Percentiles rank a stretch among this genome's conserved stretches.
These are phyloP conservation scores for Heliamphora exappendiculata DNA, from an alignment of 148 eudicot species.

Conservation along the genomic window DNA sequence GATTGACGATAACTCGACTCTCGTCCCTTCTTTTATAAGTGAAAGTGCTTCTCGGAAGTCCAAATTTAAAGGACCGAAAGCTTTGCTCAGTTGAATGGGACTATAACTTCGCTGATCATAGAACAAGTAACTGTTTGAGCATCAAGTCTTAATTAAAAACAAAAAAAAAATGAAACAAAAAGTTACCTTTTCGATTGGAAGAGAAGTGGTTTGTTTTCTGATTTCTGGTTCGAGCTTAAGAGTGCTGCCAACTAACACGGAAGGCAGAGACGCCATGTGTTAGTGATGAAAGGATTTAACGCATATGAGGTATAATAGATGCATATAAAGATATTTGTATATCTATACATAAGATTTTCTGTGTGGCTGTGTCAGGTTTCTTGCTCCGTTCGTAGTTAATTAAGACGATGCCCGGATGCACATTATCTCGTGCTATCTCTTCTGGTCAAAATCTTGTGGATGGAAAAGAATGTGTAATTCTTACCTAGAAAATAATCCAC, in stretches of 20 bases:
- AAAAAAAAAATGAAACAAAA: no score
- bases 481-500: no score
- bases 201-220: constrained; percentile 22
- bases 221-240: constrained; percentile 53
- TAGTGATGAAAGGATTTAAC: no score
- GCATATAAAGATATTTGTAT: neutral
- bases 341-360: no score
- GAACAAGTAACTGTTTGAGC: neutral
- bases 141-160: neutral
- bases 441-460: neutral
- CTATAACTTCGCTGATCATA: constrained; percentile 18
- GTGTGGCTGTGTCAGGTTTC: neutral
- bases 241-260: constrained; percentile 41
- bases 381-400: neutral
- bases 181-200: constrained; percentile 37
- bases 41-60: constrained; percentile 34
- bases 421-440: neutral
- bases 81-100: constrained; percentile 28
- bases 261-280: constrained; percentile 61
- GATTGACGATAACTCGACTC: constrained; percentile 26
- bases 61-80: constrained; percentile 23
- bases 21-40: constrained; percentile 26
- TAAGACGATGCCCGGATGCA: neutral
- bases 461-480: neutral
- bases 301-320: no score